Evolutionary conservation across 176 grass and related monocot species (phyloP).

Genomic region (Eleusine coracana): DNA sequence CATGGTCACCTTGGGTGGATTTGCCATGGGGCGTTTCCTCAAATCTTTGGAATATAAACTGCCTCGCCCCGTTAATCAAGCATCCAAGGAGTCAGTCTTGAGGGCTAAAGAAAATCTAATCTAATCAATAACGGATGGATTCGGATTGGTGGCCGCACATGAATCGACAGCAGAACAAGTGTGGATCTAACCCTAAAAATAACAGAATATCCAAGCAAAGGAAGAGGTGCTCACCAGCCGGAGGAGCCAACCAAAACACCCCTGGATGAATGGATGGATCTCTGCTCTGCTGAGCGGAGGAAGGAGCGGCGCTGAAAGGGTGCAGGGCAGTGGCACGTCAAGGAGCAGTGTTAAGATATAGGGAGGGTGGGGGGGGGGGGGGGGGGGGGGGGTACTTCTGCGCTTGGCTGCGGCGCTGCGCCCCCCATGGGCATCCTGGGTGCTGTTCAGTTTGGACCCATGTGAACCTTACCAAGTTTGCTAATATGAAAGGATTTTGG

Average conservation of each 20-base stretch:
- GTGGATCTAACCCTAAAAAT: background rate
- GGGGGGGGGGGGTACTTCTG: background rate
- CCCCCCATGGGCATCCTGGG: background rate
- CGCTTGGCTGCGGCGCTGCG: background rate
- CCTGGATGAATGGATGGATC: background rate
- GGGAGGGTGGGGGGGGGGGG: background rate
- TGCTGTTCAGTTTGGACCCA: background rate
- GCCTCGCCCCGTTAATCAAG: background rate
- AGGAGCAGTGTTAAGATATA: background rate
- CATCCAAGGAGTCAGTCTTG: background rate
- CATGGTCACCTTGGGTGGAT: slow-evolving; percentile 50
- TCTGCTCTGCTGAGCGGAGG: background rate
- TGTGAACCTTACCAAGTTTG: background rate
- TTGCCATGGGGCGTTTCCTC: background rate
- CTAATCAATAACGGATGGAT: background rate
- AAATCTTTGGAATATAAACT: background rate
- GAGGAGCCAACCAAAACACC: background rate
- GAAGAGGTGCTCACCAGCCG: background rate
- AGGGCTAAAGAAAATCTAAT: background rate
- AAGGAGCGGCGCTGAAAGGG: background rate
- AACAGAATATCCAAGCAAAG: slow-evolving; percentile 9
- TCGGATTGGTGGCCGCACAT: background rate
- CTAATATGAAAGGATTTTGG: background rate
- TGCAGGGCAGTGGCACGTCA: background rate
- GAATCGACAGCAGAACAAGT: background rate